Base-by-base conservation (phyloP, 768 basidiomycete genomes). In the Auricularia auricula-judae region DNA sequence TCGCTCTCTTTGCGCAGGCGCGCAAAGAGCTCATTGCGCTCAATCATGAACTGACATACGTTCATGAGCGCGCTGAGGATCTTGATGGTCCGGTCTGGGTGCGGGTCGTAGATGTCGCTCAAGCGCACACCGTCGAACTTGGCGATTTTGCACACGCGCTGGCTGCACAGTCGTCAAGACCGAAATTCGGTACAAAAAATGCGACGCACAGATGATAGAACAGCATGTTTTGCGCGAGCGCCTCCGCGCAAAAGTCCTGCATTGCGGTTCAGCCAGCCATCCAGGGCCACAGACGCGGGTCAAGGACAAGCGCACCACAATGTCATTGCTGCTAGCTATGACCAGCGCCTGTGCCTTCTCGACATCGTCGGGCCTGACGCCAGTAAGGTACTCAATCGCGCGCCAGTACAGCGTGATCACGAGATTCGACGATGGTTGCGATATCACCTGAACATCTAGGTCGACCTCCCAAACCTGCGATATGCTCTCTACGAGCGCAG, bases 1-100 rank as follows among this genome's bases (percentile, higher is more conserved):
- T 84, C 74, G 11, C 86, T 86, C 65, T 81, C 78, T 12, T 85
- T 82, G 53, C 85, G 81, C 33, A 93, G 75, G n/a, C 81, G 79
- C 64, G 78, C 78, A 18, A 88, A 78, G 66, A 88, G 86, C 2
- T 80, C 74, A 47, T 82, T 79, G 68, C 85, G 86, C 68, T 91
- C 88, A 68, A 87, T 89, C 14, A 86, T 86, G 73, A 94, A 96
- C 74, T 91, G 92, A 74, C 93, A 84, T 73, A 95, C 92, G 75
- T 97, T 97, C 78, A 95, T 91, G 68, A 96, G 89, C 2, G 89
- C 92, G 42, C 91, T 91, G 67, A 97, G 82, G 47, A 89, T 78
- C 62, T 82, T 79, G 35, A 87, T 80, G 0, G 92, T 90, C 35
- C 94, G 86, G 51, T 86, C 82, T 34, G 84, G 76, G 7, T 91